phyloP scores from a whole-genome alignment of 331 rosid genomes.

The Spiraea crenata region DNA sequence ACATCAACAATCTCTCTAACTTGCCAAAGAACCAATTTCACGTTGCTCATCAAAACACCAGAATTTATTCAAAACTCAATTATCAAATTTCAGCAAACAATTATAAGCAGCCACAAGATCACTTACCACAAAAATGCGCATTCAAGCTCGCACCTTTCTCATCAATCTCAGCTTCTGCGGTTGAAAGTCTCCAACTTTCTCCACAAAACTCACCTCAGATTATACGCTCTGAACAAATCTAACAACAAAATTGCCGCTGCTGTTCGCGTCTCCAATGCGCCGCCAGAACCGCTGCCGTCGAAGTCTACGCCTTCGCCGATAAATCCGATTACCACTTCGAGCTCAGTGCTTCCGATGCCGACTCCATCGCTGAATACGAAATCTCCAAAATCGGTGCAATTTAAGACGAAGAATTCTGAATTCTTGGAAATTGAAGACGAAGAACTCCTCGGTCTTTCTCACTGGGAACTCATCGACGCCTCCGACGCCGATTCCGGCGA shows the following conservation, averaged over 20 bases:
- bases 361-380: no score
- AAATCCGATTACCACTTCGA: no score
- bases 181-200: conserved; percentile 12
- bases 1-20: conserved; percentile 4
- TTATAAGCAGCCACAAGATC: conserved; percentile 19
- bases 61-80: conserved; percentile 19
- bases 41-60: conserved; percentile 11
- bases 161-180: conserved; percentile 13
- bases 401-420: conserved; percentile 40
- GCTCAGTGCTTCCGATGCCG: no score
- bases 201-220: conserved; percentile 29
- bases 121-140: conserved; percentile 28
- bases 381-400: no score
- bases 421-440: conserved; percentile 43
- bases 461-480: conserved; percentile 60
- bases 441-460: conserved; percentile 16
- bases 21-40: conserved; percentile 13
- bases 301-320: no score
- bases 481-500: conserved; percentile 29
- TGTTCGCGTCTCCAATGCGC: no score
- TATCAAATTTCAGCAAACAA: conserved; percentile 10
- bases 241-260: conserved; percentile 30
- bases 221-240: conserved; percentile 12
- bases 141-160: conserved; percentile 8
- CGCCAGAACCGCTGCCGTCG: no score